A percentile compares a stretch with the other conserved stretches of the same genome.
phyloP scores from a whole-genome alignment of 2,329 filamentous ascomycete species.

The Rhynchosporium agropyri region DNA sequence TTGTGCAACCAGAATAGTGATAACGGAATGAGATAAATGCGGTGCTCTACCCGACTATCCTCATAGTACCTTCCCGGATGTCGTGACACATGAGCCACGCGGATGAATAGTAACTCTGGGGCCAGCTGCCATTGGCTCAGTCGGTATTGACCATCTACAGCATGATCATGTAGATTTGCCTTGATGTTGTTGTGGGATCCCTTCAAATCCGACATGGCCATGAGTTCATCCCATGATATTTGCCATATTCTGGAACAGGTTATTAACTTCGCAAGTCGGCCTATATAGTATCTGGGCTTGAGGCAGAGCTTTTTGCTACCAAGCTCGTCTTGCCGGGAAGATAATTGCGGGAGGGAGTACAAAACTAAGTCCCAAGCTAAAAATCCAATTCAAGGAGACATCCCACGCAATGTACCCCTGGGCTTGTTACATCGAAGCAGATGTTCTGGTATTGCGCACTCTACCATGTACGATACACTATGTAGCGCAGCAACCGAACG shows the following conservation, averaged over 20 bases:
- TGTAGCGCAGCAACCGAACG: no score
- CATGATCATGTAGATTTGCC: neutral
- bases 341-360: neutral
- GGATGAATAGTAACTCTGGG: conserved; percentile 12
- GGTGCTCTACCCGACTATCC: conserved; percentile 1
- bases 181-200: neutral
- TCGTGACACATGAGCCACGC: conserved; percentile 10
- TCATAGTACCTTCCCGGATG: conserved; percentile 8
- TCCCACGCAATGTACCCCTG: neutral
- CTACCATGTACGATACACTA: neutral
- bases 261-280: neutral
- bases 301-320: neutral
- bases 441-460: neutral
- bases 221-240: neutral
- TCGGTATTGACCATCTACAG: conserved; percentile 2
- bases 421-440: neutral
- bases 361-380: conserved; percentile 12
- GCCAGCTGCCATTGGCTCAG: neutral
- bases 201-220: neutral
- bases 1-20: neutral
- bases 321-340: neutral
- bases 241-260: neutral
- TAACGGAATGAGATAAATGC: neutral
- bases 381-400: neutral
- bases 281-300: neutral